Percentiles rank a stretch among this genome's conserved stretches.
Conservation (phyloP, 2,329 filamentous ascomycete genomes). For the Bipolaris cookei region DNA sequence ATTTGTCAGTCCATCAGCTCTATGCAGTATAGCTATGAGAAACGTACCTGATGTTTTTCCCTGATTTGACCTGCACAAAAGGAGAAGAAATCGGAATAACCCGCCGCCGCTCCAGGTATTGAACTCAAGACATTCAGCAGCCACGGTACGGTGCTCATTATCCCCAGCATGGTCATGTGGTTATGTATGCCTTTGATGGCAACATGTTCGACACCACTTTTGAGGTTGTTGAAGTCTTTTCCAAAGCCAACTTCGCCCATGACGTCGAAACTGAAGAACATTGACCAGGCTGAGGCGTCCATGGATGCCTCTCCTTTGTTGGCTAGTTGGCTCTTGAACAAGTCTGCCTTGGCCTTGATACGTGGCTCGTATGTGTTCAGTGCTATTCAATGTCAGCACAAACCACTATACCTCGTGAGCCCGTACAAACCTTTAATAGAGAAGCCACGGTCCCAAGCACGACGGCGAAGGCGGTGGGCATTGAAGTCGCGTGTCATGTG, state of each 20-base stretch:
- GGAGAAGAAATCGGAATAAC: slow-evolving; percentile 39
- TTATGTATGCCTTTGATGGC: slow-evolving; percentile 48
- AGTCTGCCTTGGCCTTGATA: slow-evolving; percentile 33
- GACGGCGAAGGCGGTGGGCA: slow-evolving; percentile 27
- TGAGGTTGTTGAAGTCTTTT: slow-evolving; percentile 35
- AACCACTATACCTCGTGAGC: not conserved
- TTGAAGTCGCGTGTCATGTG: slow-evolving; percentile 33
- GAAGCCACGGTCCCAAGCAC: slow-evolving; percentile 40
- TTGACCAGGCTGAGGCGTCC: slow-evolving; percentile 33
- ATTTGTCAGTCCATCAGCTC: not conserved
- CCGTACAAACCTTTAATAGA: slow-evolving; percentile 30
- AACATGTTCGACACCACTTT: slow-evolving; percentile 31
- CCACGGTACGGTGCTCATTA: slow-evolving; percentile 48
- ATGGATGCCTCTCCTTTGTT: slow-evolving; percentile 25
- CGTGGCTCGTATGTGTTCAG: slow-evolving; percentile 33
- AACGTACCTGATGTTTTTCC: slow-evolving; percentile 42
- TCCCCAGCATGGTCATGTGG: slow-evolving; percentile 44
- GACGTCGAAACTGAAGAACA: slow-evolving; percentile 39
- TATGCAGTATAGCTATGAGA: not conserved
- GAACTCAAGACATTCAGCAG: slow-evolving; percentile 39
- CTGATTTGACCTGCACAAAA: slow-evolving; percentile 40
- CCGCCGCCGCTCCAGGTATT: slow-evolving; percentile 40
- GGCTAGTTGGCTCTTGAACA: slow-evolving; percentile 25
- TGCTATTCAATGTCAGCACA: slow-evolving; percentile 19
- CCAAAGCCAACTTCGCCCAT: slow-evolving; percentile 41